Evolutionary conservation across 495 filamentous ascomycete species (phyloP).

Genomic region (Aspergillus indologenus): DNA sequence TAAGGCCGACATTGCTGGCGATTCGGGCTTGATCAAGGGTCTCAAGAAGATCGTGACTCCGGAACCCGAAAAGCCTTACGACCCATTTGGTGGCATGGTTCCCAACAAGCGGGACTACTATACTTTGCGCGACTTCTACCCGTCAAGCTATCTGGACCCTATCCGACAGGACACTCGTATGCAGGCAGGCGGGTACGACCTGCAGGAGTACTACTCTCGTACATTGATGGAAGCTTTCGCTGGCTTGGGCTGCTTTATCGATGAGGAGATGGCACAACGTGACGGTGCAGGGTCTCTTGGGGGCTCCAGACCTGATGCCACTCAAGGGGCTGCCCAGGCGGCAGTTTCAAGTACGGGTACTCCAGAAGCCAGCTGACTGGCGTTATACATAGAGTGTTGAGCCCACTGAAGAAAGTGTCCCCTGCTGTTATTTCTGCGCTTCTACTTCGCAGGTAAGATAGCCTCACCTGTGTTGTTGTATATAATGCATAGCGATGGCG

Average conservation of each 20-base stretch:
- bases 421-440: neutral
- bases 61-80: slow-evolving; percentile 72
- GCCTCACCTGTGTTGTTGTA: neutral
- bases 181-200: slow-evolving; percentile 78
- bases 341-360: slow-evolving; percentile 16
- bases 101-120: slow-evolving; percentile 67
- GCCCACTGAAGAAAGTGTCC: neutral
- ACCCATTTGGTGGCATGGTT: slow-evolving; percentile 76
- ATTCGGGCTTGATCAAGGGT: slow-evolving; percentile 62
- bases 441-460: neutral
- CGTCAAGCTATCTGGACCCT: slow-evolving; percentile 59
- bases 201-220: slow-evolving; percentile 74
- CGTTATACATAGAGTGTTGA: neutral
- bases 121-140: slow-evolving; percentile 62
- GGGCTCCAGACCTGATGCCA: slow-evolving; percentile 24
- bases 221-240: slow-evolving; percentile 86
- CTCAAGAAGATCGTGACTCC: slow-evolving; percentile 63
- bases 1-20: slow-evolving; percentile 23
- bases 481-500: slow-evolving; percentile 53
- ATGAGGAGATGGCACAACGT: slow-evolving; percentile 64
- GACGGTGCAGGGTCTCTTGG: slow-evolving; percentile 26
- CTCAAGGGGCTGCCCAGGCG: slow-evolving; percentile 34
- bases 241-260: slow-evolving; percentile 78
- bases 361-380: neutral
- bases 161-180: slow-evolving; percentile 57